Percentiles rank a stretch among this genome's conserved stretches.
phyloP scores from a whole-genome alignment of 139 green algal genomes.

The Zygnema circumcarinatum region DNA sequence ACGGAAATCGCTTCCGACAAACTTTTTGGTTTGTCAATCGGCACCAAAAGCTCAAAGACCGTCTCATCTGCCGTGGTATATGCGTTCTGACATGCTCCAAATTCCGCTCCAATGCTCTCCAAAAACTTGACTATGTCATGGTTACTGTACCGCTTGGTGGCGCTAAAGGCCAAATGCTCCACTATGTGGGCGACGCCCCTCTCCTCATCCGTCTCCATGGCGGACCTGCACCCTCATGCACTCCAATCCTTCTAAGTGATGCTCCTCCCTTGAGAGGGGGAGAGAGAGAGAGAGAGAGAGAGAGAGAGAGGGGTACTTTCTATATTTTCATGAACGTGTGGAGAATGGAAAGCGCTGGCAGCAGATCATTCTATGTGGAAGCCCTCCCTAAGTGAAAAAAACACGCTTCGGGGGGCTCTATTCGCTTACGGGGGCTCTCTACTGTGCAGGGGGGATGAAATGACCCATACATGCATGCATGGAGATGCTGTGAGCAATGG shows the following conservation, averaged over 20 bases:
- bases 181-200: slow-evolving; percentile 82
- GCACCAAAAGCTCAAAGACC: slow-evolving; percentile 75
- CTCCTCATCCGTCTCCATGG: slow-evolving; percentile 77
- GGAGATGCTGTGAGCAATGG: no score
- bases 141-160: slow-evolving; percentile 79
- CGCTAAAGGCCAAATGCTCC: slow-evolving; percentile 89
- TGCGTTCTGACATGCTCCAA: slow-evolving; percentile 86
- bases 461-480: no score
- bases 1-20: slow-evolving; percentile 74
- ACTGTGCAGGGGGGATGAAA: no score
- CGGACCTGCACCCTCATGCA: slow-evolving; percentile 55
- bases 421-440: no score
- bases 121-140: slow-evolving; percentile 86
- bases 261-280: no score
- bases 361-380: no score
- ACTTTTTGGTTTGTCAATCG: slow-evolving; percentile 66
- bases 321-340: no score
- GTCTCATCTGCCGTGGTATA: slow-evolving; percentile 85
- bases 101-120: slow-evolving; percentile 83
- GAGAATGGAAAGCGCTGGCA: no score
- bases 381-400: no score
- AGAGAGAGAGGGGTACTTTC: not conserved
- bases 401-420: no score
- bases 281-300: slow-evolving; percentile 21
- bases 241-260: not conserved